Percentiles rank a stretch among this genome's conserved stretches.
phyloP scores from a whole-genome alignment of 2,329 filamentous ascomycete species.

The Pestalotiopsis fici region DNA sequence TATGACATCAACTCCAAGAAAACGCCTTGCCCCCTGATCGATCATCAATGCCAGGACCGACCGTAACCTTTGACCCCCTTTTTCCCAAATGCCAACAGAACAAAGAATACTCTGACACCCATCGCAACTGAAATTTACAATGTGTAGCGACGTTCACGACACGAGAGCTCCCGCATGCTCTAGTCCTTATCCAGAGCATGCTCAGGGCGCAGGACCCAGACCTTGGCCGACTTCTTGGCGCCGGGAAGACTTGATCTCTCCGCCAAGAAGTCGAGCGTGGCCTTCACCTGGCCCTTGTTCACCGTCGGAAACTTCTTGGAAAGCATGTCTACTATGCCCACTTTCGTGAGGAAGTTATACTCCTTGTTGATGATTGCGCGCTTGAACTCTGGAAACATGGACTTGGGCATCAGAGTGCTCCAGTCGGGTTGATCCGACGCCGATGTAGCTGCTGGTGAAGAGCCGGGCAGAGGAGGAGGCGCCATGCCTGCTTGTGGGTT shows the following conservation, averaged over 20 bases:
- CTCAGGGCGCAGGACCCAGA: conserved; percentile 35
- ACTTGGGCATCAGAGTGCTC: conserved; percentile 49
- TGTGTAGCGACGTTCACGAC: neutral
- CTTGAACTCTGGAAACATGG: conserved; percentile 68
- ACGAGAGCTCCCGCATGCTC: neutral
- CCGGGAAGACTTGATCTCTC: conserved; percentile 46
- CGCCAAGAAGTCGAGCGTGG: conserved; percentile 68
- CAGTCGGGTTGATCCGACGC: neutral
- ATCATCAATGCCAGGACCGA: neutral
- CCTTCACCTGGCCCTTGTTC: conserved; percentile 69
- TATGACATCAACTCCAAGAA: neutral
- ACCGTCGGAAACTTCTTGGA: conserved; percentile 74
- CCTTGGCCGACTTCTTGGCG: conserved; percentile 59
- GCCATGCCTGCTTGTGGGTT: conserved; percentile 15
- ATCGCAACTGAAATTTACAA: neutral
- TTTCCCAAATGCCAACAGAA: neutral
- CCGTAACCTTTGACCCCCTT: neutral
- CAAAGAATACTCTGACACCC: neutral
- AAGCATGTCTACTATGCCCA: conserved; percentile 72
- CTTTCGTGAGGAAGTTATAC: conserved; percentile 61
- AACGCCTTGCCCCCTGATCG: neutral
- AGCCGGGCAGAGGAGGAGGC: conserved; percentile 17
- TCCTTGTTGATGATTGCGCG: conserved; percentile 68
- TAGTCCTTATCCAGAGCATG: conserved; percentile 9
- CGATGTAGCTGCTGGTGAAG: neutral